Base-by-base conservation (phyloP, 1,284 basidiomycete species). In the Coniferiporia sulphurascens region DNA sequence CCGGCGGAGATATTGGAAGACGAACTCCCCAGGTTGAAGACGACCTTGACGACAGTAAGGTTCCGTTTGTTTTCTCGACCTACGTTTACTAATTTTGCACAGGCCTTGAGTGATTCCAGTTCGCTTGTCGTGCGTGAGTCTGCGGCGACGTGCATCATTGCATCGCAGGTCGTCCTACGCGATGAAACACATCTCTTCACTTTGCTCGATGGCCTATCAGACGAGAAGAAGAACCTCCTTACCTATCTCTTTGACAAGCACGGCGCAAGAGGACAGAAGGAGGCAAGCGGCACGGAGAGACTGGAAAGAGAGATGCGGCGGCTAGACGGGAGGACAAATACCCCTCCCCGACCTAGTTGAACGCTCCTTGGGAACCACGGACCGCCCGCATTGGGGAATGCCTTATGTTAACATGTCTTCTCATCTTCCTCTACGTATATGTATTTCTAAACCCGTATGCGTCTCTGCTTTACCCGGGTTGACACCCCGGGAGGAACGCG, bases 211-310 rank as follows among this genome's bases (percentile, higher is more conserved):
- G 89, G 87, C 9, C 76, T 93, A 38, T 83, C 86, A 12, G 86
- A 90, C 63, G 89, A 90, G 66, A 91, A 93, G 78, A 91, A 91
- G 77, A 92, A 93, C 68, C 75, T 93, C 32, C 75, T 93, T 54
- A 90, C 90, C 1, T 93, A 93, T 65, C 77, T 92, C 57, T 92
- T 92, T 65, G 89, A 91, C 69, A 92, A 91, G 70, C 87, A 91
- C 66, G 83, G 85, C 36, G 86, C 81, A 12, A 77, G 88, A 49
- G 84, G 80, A 50, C 63, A 68, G 43, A 58, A 50, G 50, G 60
- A 67, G 56, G 56, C 57, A 8, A 60, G 61, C n/a, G 80, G 85
- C 19, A 76, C 86, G 67, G 82, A 86, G 55, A 86, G 82, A 64
- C 74, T 91, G 61, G 84, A 88, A 72, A 84, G 84, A 63, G 89